These are phyloP conservation scores for Hamamelis virginiana DNA, from an alignment of 164 flowering plant genomes.

Conservation along the genomic window DNA sequence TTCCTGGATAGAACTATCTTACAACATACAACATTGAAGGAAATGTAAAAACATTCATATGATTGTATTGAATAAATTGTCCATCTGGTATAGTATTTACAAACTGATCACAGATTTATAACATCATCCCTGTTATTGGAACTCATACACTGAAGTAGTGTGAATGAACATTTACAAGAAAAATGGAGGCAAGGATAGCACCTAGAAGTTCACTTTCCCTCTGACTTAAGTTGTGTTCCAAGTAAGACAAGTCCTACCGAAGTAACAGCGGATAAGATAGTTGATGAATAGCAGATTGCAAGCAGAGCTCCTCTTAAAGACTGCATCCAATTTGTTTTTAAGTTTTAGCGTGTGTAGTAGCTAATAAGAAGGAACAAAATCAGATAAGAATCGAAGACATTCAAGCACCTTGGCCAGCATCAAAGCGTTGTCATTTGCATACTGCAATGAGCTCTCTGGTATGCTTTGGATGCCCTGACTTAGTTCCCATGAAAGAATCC, in stretches of 20 bases:
- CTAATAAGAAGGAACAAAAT: neutral
- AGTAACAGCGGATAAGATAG: conserved; percentile 56
- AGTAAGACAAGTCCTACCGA: conserved; percentile 66
- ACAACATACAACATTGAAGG: too few species aligned
- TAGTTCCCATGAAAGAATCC: conserved; percentile 77
- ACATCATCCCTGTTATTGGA: too few species aligned
- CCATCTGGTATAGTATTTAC: too few species aligned
- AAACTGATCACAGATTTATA: too few species aligned
- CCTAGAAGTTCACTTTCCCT: conserved; percentile 38
- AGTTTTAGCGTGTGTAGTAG: neutral
- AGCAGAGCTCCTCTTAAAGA: conserved; percentile 80
- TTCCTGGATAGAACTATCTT: too few species aligned
- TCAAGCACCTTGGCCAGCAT: conserved; percentile 68
- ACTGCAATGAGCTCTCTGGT: conserved; percentile 81
- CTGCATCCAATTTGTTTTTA: conserved; percentile 43
- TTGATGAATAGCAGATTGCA: conserved; percentile 56
- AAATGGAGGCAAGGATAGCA: neutral
- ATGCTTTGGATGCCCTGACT: conserved; percentile 73
- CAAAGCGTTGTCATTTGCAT: conserved; percentile 91
- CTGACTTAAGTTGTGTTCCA: conserved; percentile 56
- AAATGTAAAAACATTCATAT: too few species aligned
- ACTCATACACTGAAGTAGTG: neutral
- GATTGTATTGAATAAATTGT: too few species aligned
- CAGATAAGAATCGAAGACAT: neutral
- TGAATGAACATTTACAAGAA: conserved; percentile 4